phyloP scores from a whole-genome alignment of 768 basidiomycete species.

The Lactifluus pinguis region DNA sequence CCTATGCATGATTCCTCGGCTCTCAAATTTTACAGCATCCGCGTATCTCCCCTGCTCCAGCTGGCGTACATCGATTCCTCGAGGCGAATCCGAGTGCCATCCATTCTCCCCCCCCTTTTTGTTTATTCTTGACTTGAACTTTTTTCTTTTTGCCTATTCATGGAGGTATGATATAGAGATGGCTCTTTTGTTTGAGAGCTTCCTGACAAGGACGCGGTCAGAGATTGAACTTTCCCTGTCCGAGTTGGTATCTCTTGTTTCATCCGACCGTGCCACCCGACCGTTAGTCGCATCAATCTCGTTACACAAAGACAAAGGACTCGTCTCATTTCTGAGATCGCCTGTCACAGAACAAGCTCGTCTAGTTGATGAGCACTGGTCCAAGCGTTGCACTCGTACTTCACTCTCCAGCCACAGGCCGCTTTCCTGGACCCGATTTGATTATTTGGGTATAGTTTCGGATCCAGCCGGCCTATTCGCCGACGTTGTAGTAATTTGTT shows the following conservation, averaged over 20 bases:
- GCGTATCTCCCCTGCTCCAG: not conserved
- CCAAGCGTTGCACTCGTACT: not conserved
- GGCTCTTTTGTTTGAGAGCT: not conserved
- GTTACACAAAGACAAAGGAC: not conserved
- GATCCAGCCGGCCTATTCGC: not conserved
- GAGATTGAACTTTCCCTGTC: not conserved
- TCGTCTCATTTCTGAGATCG: not conserved
- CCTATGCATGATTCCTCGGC: not conserved
- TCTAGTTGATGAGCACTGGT: not conserved
- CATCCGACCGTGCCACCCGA: not conserved
- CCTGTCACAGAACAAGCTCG: not conserved
- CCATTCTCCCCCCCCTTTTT: not conserved
- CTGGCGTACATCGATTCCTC: not conserved
- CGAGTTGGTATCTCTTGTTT: not conserved
- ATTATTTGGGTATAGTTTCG: conserved; percentile 6
- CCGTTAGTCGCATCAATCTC: not conserved
- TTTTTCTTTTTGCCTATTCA: too few species aligned
- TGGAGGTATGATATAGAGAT: not conserved
- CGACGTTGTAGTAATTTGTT: not conserved
- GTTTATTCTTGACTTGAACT: not conserved
- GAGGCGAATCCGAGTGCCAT: not conserved
- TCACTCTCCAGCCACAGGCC: conserved; percentile 3
- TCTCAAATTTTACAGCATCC: conserved; percentile 3
- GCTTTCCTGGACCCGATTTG: not conserved
- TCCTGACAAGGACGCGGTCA: not conserved